Evolutionary conservation across 2,329 filamentous ascomycete species (phyloP), one percentile per base, ranked within the genome.

Genomic region (Botrytis pseudocinerea): DNA sequence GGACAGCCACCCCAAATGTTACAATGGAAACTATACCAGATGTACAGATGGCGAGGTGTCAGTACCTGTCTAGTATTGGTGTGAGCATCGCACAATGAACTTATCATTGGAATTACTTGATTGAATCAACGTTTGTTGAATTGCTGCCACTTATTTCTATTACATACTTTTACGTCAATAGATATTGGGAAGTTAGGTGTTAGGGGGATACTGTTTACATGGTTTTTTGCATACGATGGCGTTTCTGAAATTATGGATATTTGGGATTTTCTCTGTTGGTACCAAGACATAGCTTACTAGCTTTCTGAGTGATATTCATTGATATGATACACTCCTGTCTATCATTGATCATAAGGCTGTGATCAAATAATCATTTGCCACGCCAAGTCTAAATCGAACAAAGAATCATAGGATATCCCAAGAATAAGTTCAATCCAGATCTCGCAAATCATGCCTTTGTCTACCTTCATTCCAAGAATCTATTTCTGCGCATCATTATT

Each of bases 31-130:
- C 8, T 10, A 57, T 69, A 38, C 54, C 64, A 16, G 48, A 48
- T 48, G 59, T 64, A 62, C 69, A 69, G 40, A 32, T 35, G 63
- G 59, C 25, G 22, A 71, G 72, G 20, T 73, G 72, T 62, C 6
- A n/a, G 25, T 73, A 71, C 42, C 38, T 73, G 40, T 65, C 46
- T 71, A 51, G 48, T 42, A 73, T 73, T 71, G 72, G 72, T n/a
- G 72, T 7, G 32, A 44, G 51, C 12, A 64, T 73, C 28, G 14
- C 4, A 2, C 72, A 73, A 42, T 73, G 42, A 60, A 5, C 14
- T 18, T 9, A 9, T 28, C 16, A 54, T 28, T n/a, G 16, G n/a
- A 54, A 14, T 68, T 32, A 14, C 22, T 25, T 65, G 4, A 18
- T 54, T 12, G 14, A 12, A 54, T 32, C 9, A 9, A 10, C 35